Base-by-base conservation (phyloP, 768 basidiomycete species). In the Leccinum ochraceum region DNA sequence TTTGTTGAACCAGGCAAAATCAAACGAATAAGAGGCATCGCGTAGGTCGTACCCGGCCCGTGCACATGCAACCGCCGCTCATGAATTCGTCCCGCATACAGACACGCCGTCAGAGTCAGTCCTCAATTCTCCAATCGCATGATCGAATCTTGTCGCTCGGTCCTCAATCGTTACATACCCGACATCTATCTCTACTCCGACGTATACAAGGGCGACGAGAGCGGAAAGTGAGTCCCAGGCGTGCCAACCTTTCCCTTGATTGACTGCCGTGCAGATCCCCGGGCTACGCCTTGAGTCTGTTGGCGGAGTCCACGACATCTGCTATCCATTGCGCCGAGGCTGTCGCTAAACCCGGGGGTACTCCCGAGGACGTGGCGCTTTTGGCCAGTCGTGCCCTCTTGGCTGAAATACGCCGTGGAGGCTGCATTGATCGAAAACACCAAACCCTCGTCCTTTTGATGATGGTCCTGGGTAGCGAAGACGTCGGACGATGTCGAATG, bases 101-200 rank as follows among this genome's bases (percentile, higher is more conserved):
- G 95, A 7, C 95, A 98, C 76, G 93, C 95, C 3, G 96, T 98
- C 28, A 90, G 97, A 44, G 94, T 98, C 9, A 96, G 88, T 64
- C 97, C 97, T 24, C 95, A 98, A 71, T 93, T 99, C 72, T 97
- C 95, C 2, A 97, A 97, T 74, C 85, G 97, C 42, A 94, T 98
- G 89, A 97, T 99, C 54, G 96, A 98, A 67, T 85, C 95, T 8
- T 87, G 93, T 17, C 87, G 97, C 42, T 95, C 93, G 3, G 81
- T 99, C 24, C 80, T 99, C 49, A 98, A 98, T 73, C 90, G 95
- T 4, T 97, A 92, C 73, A 97, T 98, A 60, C 96, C 97, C 39
- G 97, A 99, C 72, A 95, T 98, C 30, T 98, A 98, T 76, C 85
- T 99, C 42, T 96, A 98, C 73, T 96, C 97, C 4, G 97, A 99